Evolutionary conservation across 129 eudicot genomes (phyloP).

Genomic region (Ambrosia artemisiifolia): DNA sequence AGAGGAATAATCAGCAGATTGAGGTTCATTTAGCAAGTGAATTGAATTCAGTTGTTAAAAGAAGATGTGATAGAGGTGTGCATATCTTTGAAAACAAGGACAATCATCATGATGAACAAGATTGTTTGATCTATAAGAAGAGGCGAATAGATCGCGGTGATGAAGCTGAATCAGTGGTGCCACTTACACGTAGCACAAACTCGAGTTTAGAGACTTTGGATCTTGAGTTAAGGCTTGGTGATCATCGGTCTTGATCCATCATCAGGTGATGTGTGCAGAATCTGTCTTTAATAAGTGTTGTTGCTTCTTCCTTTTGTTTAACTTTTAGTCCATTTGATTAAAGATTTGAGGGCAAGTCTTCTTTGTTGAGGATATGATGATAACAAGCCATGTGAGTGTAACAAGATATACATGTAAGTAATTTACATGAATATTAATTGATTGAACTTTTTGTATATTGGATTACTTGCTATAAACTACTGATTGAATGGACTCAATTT

Average conservation of each 20-base stretch:
- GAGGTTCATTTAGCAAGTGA: conserved; percentile 34
- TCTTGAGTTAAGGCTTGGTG: conserved; percentile 96
- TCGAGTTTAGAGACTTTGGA: conserved; percentile 55
- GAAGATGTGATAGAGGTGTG: conserved; percentile 14
- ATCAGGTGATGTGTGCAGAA: conserved; percentile 48
- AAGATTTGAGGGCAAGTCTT: conserved; percentile 22
- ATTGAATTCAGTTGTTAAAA: conserved; percentile 36
- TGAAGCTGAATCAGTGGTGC: conserved; percentile 26
- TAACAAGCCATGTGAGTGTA: conserved; percentile 23
- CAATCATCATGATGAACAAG: conserved; percentile 6
- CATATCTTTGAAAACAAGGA: conserved; percentile 17
- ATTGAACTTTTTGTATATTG: conserved; percentile 26
- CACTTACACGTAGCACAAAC: conserved; percentile 26
- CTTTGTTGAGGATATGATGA: conserved; percentile 21
- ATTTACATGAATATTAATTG: conserved; percentile 30
- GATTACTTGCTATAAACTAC: not conserved
- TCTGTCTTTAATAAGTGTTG: conserved; percentile 24
- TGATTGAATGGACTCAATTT: conserved; percentile 2
- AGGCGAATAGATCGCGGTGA: conserved; percentile 44
- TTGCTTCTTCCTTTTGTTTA: conserved; percentile 21
- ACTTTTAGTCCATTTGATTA: conserved; percentile 21
- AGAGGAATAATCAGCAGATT: conserved; percentile 27
- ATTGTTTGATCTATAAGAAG: conserved; percentile 31
- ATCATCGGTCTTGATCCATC: conserved; percentile 34
- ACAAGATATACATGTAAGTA: conserved; percentile 37